These are phyloP conservation scores for Camellia sinensis DNA, from an alignment of 148 eudicot genomes.

Conservation along the genomic window DNA sequence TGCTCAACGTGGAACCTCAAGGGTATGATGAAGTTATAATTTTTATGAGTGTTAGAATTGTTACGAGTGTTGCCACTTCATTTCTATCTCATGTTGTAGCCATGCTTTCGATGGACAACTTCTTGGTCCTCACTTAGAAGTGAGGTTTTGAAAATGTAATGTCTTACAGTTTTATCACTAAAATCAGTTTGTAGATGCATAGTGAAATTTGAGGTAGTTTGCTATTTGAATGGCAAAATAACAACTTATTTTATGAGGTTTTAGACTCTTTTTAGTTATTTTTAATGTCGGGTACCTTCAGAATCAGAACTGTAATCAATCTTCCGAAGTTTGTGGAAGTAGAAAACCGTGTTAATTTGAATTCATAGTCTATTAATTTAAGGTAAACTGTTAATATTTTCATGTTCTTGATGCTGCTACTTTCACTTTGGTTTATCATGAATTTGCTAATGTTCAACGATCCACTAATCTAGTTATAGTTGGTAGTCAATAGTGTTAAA, in stretches of 20 bases:
- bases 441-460: neutral
- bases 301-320: neutral
- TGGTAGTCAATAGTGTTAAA: neutral
- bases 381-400: neutral
- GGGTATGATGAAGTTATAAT: no score
- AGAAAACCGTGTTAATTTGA: neutral
- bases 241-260: neutral
- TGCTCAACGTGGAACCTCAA: no score
- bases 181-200: neutral
- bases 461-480: neutral
- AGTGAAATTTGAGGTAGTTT: slow-evolving; percentile 1
- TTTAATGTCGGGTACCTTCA: neutral
- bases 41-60: no score
- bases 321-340: neutral
- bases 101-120: no score
- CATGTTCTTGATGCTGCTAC: neutral
- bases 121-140: no score
- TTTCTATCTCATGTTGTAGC: no score
- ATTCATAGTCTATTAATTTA: neutral
- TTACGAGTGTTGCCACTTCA: no score
- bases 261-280: neutral
- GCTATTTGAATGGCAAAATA: neutral
- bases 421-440: neutral
- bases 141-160: no score
- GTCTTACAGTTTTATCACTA: no score